phyloP scores from a whole-genome alignment of 495 filamentous ascomycete species.

The Sphaerosporella brunnea region DNA sequence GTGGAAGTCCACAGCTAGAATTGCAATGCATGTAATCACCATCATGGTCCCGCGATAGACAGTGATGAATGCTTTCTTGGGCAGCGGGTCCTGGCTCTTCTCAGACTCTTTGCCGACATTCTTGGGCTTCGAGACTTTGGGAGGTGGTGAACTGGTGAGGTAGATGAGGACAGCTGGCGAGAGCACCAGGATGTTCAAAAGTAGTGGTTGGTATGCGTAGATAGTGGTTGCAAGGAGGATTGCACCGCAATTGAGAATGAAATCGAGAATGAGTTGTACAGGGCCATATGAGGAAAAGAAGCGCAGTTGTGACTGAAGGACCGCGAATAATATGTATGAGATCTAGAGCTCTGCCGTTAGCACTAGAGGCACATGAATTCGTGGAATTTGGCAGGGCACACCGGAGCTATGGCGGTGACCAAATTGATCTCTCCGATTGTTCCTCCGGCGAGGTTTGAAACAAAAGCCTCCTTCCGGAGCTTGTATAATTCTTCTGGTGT shows the following conservation, averaged over 20 bases:
- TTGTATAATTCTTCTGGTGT: slow-evolving; percentile 40
- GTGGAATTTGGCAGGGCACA: slow-evolving; percentile 31
- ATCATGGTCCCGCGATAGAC: slow-evolving; percentile 82
- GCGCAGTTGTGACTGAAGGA: slow-evolving; percentile 66
- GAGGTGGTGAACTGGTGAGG: slow-evolving; percentile 29
- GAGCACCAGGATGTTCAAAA: slow-evolving; percentile 60
- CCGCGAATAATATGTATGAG: slow-evolving; percentile 72
- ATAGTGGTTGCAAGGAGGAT: slow-evolving; percentile 72
- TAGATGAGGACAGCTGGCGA: slow-evolving; percentile 48
- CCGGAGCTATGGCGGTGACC: slow-evolving; percentile 68
- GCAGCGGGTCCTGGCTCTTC: slow-evolving; percentile 35
- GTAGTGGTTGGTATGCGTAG: slow-evolving; percentile 56
- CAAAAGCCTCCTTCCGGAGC: slow-evolving; percentile 79
- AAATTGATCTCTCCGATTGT: slow-evolving; percentile 68
- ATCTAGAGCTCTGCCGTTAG: slow-evolving; percentile 34
- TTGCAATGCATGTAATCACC: slow-evolving; percentile 77
- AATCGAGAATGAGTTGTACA: slow-evolving; percentile 54
- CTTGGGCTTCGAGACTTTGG: slow-evolving; percentile 19
- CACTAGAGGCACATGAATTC: not conserved
- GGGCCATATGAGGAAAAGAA: slow-evolving; percentile 64
- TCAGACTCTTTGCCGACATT: slow-evolving; percentile 7
- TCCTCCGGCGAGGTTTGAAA: slow-evolving; percentile 80
- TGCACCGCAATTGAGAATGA: slow-evolving; percentile 65
- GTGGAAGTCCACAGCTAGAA: slow-evolving; percentile 91
- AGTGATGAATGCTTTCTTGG: slow-evolving; percentile 78